Percentiles rank a stretch among this genome's conserved stretches.
Conservation (phyloP, 2,329 filamentous ascomycete species). For the Dothideomycetes sp. region DNA sequence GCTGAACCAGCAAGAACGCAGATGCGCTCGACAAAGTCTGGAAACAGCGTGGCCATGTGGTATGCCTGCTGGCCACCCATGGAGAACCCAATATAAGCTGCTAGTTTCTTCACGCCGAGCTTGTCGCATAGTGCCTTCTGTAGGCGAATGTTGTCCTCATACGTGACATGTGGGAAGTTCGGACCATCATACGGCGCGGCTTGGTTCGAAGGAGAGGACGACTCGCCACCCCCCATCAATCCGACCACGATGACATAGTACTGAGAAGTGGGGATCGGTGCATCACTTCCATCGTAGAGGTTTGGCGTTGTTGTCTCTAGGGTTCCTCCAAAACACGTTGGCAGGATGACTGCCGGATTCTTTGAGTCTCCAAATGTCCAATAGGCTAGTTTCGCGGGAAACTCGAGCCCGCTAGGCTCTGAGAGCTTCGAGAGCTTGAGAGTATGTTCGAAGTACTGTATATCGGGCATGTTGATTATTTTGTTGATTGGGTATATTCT, state of each 20-base stretch:
- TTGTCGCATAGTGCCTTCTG: conserved; percentile 34
- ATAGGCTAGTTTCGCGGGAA: conserved; percentile 27
- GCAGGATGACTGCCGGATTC: conserved; percentile 34
- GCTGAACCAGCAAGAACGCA: conserved; percentile 43
- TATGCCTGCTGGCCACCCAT: conserved; percentile 47
- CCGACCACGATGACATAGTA: conserved; percentile 43
- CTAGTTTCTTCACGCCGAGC: conserved; percentile 32
- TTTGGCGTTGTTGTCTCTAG: conserved; percentile 41
- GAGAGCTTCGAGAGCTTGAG: conserved; percentile 16
- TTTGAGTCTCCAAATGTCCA: conserved; percentile 29
- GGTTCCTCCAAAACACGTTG: conserved; percentile 44
- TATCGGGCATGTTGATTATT: conserved; percentile 17
- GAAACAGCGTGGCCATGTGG: conserved; percentile 40
- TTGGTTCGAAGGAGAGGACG: conserved; percentile 42
- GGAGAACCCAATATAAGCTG: conserved; percentile 43
- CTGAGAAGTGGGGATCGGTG: conserved; percentile 24
- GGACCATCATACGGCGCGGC: conserved; percentile 16
- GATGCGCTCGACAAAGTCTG: conserved; percentile 34
- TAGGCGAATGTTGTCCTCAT: conserved; percentile 42
- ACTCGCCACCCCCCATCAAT: conserved; percentile 44
- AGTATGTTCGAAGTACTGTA: conserved; percentile 16
- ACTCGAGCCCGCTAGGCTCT: conserved; percentile 12
- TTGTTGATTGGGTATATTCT: too few relatives aligned
- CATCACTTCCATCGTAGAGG: conserved; percentile 21
- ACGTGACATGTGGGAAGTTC: conserved; percentile 34